Evolutionary conservation across 805 yeast genomes (phyloP).

Genomic region (Starmerella gropengiesseri): DNA sequence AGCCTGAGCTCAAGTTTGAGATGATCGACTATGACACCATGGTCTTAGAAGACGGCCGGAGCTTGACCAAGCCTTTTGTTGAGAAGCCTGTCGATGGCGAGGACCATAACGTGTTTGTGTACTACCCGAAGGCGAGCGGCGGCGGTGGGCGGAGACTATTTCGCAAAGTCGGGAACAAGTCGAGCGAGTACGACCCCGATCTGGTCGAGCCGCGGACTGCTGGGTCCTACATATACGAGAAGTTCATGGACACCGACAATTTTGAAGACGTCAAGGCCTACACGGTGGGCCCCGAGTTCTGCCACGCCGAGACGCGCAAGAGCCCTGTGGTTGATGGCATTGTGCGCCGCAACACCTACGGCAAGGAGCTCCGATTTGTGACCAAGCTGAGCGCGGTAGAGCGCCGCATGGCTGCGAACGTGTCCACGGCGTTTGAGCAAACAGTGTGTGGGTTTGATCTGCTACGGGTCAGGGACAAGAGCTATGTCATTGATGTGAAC

Average conservation of each 20-base stretch:
- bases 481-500: slow-evolving; percentile 93
- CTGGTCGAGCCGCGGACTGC: slow-evolving; percentile 65
- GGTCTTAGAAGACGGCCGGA: slow-evolving; percentile 50
- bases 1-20: slow-evolving; percentile 57
- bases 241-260: slow-evolving; percentile 95
- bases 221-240: slow-evolving; percentile 86
- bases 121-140: slow-evolving; percentile 77
- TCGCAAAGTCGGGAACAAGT: slow-evolving; percentile 92
- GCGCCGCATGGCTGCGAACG: slow-evolving; percentile 65
- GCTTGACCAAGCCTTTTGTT: slow-evolving; percentile 79
- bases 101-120: slow-evolving; percentile 90
- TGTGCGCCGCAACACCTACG: slow-evolving; percentile 92
- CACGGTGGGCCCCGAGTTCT: slow-evolving; percentile 80
- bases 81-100: slow-evolving; percentile 99
- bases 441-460: slow-evolving; percentile 96
- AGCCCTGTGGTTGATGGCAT: slow-evolving; percentile 99
- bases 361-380: slow-evolving; percentile 86
- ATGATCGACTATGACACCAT: slow-evolving; percentile 84
- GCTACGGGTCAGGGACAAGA: slow-evolving; percentile 73
- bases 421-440: slow-evolving; percentile 70
- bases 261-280: slow-evolving; percentile 98
- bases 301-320: slow-evolving; percentile 97
- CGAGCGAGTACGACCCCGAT: slow-evolving; percentile 87
- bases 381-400: slow-evolving; percentile 72
- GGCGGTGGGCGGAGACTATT: slow-evolving; percentile 96